phyloP scores from a whole-genome alignment of 1,139 yeast species.

The Zygosaccharomyces sapae region DNA sequence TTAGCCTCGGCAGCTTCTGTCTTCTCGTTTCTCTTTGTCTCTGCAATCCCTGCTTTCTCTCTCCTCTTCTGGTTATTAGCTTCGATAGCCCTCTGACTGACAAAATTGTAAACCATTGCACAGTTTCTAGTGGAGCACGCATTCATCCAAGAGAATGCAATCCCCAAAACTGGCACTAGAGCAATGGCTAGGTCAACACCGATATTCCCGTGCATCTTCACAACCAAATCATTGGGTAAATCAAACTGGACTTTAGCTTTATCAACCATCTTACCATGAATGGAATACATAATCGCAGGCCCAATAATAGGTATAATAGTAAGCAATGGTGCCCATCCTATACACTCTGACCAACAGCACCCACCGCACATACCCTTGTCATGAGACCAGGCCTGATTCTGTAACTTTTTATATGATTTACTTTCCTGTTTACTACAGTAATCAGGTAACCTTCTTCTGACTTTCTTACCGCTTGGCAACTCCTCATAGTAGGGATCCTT shows the following conservation, averaged over 20 bases:
- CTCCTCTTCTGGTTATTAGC: constrained; percentile 22
- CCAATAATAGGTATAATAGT: constrained; percentile 75
- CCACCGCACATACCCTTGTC: constrained; percentile 77
- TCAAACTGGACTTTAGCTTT: constrained; percentile 53
- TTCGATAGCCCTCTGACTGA: constrained; percentile 41
- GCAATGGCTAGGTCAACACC: constrained; percentile 67
- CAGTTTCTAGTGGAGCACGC: constrained; percentile 88
- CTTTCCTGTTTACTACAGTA: constrained; percentile 57
- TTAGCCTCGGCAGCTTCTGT: neutral
- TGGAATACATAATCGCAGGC: constrained; percentile 70
- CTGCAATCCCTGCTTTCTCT: neutral
- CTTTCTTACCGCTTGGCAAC: constrained; percentile 43
- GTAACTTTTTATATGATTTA: constrained; percentile 65
- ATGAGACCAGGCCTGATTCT: constrained; percentile 75
- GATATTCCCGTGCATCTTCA: constrained; percentile 72
- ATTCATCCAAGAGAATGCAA: constrained; percentile 71
- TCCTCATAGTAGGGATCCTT: constrained; percentile 61
- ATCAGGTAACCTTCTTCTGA: constrained; percentile 56
- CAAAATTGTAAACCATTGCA: constrained; percentile 57
- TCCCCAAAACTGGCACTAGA: constrained; percentile 75
- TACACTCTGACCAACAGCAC: constrained; percentile 67
- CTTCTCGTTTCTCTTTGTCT: neutral
- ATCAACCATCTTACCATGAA: constrained; percentile 63
- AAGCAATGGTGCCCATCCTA: constrained; percentile 70
- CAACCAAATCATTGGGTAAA: constrained; percentile 54